These are phyloP conservation scores for Scheffersomyces lignosus DNA, from an alignment of 805 yeast genomes.

Conservation along the genomic window DNA sequence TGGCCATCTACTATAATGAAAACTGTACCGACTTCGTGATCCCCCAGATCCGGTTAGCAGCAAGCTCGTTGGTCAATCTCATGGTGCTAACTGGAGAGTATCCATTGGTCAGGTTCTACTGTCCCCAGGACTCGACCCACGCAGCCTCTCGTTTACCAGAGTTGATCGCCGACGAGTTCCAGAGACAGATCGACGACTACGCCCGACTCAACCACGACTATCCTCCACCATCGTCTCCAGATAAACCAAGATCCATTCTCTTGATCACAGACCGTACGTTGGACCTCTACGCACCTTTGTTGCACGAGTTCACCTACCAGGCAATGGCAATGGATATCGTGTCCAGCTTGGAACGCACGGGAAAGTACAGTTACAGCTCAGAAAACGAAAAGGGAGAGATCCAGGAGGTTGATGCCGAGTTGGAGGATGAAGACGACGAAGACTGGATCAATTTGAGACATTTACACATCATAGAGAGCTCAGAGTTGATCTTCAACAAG, in stretches of 20 bases:
- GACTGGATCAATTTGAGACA: constrained; percentile 75
- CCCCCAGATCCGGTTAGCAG: constrained; percentile 57
- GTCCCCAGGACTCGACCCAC: constrained; percentile 48
- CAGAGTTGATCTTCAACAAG: constrained; percentile 56
- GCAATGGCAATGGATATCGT: constrained; percentile 85
- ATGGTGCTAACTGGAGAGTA: constrained; percentile 84
- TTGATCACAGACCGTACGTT: constrained; percentile 80
- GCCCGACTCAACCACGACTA: constrained; percentile 67
- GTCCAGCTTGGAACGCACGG: constrained; percentile 41
- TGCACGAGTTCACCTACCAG: constrained; percentile 90
- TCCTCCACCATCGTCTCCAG: constrained; percentile 51
- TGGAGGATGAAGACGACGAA: constrained; percentile 63
- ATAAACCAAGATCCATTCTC: constrained; percentile 68
- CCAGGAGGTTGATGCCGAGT: constrained; percentile 30
- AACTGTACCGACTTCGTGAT: constrained; percentile 62
- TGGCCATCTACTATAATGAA: constrained; percentile 71
- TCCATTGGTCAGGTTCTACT: constrained; percentile 78
- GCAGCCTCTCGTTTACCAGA: constrained; percentile 62
- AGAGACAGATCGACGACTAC: constrained; percentile 69
- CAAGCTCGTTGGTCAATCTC: constrained; percentile 64
- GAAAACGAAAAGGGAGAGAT: constrained; percentile 52
- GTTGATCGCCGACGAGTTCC: constrained; percentile 72
- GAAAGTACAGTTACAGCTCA: constrained; percentile 49
- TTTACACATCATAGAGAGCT: constrained; percentile 72
- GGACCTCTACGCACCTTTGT: constrained; percentile 78